Evolutionary conservation across 352 stramenopile species (phyloP).

Genomic region (Pythium guiyangense): DNA sequence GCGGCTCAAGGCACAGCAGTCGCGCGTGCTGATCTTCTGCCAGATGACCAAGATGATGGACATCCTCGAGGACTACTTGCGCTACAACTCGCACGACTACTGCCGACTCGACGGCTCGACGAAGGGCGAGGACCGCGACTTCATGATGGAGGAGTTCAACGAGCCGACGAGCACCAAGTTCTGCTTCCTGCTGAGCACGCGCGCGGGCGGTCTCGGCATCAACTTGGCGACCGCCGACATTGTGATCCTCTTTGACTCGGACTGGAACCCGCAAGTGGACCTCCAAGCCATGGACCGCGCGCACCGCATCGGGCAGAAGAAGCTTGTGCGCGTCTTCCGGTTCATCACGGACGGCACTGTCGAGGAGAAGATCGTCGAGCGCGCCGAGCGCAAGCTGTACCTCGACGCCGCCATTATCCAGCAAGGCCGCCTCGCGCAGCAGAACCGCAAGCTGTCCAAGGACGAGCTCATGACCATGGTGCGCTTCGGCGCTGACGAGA

Average conservation of each 20-base stretch:
- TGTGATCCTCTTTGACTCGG: constrained; percentile 97
- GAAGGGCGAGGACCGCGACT: constrained; percentile 82
- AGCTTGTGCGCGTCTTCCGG: constrained; percentile 97
- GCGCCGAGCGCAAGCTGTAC: constrained; percentile 98
- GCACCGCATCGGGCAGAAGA: constrained; percentile 98
- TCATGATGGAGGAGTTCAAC: constrained; percentile 98
- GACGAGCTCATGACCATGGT: constrained; percentile 98
- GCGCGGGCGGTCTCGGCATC: constrained; percentile 95
- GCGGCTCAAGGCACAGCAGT: constrained; percentile 83
- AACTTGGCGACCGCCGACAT: constrained; percentile 99
- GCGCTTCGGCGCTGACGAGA: constrained; percentile 84
- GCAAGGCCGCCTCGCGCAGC: constrained; percentile 94
- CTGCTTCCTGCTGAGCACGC: constrained; percentile 96
- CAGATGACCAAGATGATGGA: constrained; percentile 99
- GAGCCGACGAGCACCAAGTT: constrained; percentile 95
- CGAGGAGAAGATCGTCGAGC: constrained; percentile 99
- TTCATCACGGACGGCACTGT: constrained; percentile 97
- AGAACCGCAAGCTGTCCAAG: constrained; percentile 92
- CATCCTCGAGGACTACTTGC: constrained; percentile 99
- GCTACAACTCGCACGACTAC: constrained; percentile 82
- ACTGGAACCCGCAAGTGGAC: constrained; percentile 99
- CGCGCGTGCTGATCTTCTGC: constrained; percentile 98
- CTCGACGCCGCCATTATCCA: constrained; percentile 99
- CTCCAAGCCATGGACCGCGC: constrained; percentile 98
- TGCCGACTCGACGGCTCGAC: constrained; percentile 81